phyloP scores from a whole-genome alignment of 2,329 filamentous ascomycete species.

The Ceratocystiopsis sp. region DNA sequence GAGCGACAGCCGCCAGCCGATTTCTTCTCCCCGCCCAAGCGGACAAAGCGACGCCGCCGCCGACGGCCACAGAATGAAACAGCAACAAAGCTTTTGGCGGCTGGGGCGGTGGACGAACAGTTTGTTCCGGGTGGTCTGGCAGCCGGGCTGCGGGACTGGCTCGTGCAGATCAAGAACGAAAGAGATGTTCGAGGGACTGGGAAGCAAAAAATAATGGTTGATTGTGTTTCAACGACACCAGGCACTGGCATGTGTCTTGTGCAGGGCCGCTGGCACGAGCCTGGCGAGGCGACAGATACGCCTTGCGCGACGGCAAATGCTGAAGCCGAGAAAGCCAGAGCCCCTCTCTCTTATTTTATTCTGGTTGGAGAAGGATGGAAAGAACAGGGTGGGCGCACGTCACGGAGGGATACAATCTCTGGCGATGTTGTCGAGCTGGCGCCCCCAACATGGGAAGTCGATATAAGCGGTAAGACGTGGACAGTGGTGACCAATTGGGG shows the following conservation, averaged over 20 bases:
- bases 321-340: not conserved
- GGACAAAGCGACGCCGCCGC: not conserved
- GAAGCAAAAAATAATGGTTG: not conserved
- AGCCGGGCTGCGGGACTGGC: constrained; percentile 25
- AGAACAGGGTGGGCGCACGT: constrained; percentile 7
- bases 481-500: constrained; percentile 12
- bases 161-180: constrained; percentile 23
- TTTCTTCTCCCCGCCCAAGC: constrained; percentile 12
- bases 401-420: not conserved
- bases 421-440: constrained; percentile 7
- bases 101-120: not conserved
- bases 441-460: constrained; percentile 11
- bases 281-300: no score
- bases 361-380: constrained; percentile 12
- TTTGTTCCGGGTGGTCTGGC: constrained; percentile 25
- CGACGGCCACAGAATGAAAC: not conserved
- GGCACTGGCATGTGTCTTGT: constrained; percentile 16
- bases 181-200: constrained; percentile 6
- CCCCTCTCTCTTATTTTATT: constrained; percentile 4
- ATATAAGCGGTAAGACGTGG: constrained; percentile 9
- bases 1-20: constrained; percentile 3
- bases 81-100: no score
- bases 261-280: not conserved
- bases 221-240: not conserved
- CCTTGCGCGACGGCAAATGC: not conserved